Conservation (phyloP, 1,284 basidiomycete species). For the Microbotryum intermedium region DNA sequence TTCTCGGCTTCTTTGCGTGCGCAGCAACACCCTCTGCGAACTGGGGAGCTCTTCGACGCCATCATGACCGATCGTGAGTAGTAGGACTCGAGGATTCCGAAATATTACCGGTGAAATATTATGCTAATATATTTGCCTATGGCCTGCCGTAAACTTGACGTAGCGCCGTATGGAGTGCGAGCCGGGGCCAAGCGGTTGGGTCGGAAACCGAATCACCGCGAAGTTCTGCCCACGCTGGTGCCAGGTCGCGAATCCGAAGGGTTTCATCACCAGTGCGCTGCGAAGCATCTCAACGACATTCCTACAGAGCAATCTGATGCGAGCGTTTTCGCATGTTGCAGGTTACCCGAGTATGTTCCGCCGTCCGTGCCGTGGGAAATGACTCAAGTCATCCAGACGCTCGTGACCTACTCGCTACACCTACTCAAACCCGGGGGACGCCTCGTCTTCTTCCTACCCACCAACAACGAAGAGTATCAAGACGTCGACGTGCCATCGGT, state of each 20-base stretch:
- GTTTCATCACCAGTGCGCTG: slow-evolving; percentile 16
- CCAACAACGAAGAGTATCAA: slow-evolving; percentile 79
- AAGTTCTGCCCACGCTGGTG: slow-evolving; percentile 21
- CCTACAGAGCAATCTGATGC: slow-evolving; percentile 31
- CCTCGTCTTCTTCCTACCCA: slow-evolving; percentile 64
- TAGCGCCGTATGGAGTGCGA: slow-evolving; percentile 69
- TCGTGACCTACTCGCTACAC: slow-evolving; percentile 73
- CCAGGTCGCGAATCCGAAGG: slow-evolving; percentile 20
- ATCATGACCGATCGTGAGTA: slow-evolving; percentile 74
- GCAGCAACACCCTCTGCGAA: slow-evolving; percentile 68
- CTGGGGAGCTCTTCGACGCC: slow-evolving; percentile 82
- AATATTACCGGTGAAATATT: no score
- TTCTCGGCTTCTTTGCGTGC: not conserved
- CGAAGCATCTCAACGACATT: not conserved
- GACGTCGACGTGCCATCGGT: slow-evolving; percentile 67
- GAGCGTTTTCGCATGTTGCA: slow-evolving; percentile 1
- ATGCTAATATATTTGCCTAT: no score
- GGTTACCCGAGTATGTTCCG: slow-evolving; percentile 40
- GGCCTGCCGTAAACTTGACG: not conserved
- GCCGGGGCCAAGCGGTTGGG: slow-evolving; percentile 94
- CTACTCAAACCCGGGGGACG: slow-evolving; percentile 77
- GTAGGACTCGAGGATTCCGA: not conserved
- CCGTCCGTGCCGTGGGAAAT: slow-evolving; percentile 36
- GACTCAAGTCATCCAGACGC: slow-evolving; percentile 47
- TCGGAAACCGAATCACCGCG: slow-evolving; percentile 45